Percentiles rank a stretch among this genome's conserved stretches.
Conservation (phyloP, 176 grass and related monocot species). For the Oryza glaberrima region DNA sequence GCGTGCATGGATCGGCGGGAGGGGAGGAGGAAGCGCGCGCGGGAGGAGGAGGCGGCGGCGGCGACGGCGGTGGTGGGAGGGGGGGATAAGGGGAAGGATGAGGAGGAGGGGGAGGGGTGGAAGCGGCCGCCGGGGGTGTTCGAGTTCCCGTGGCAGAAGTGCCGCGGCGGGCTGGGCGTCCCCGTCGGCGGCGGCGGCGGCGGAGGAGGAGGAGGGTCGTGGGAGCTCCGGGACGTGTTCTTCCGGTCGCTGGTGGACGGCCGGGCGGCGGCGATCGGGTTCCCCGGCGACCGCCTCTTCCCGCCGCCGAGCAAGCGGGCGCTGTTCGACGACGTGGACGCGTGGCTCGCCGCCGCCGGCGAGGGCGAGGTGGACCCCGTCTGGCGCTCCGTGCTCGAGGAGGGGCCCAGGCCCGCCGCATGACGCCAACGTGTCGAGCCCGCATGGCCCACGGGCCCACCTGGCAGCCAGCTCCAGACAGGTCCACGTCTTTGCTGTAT, state of each 20-base stretch:
- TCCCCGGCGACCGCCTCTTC: constrained; percentile 58
- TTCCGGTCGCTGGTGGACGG: constrained; percentile 75
- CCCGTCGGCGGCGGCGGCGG: background rate
- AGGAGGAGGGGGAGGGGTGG: background rate
- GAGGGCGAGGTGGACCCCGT: constrained; percentile 66
- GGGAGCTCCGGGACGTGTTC: constrained; percentile 73
- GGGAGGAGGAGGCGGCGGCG: constrained; percentile 11
- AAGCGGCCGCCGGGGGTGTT: constrained; percentile 65
- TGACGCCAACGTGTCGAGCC: constrained; percentile 24
- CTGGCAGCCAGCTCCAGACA: background rate
- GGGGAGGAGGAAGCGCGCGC: constrained; percentile 35
- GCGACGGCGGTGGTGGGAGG: background rate
- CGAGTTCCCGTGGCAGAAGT: constrained; percentile 67
- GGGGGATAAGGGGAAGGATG: background rate
- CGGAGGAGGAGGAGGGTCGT: background rate
- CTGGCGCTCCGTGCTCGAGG: constrained; percentile 59
- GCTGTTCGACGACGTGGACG: constrained; percentile 55
- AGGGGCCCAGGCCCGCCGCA: constrained; percentile 25
- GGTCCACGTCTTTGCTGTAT: background rate
- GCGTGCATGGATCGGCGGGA: constrained; percentile 46
- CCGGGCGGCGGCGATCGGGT: constrained; percentile 26
- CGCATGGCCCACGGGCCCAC: background rate
- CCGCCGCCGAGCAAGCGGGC: constrained; percentile 28
- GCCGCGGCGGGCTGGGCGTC: constrained; percentile 39
- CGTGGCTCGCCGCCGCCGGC: constrained; percentile 44